Evolutionary conservation across 345 rosid genomes (phyloP).

Genomic region (Murraya paniculata): DNA sequence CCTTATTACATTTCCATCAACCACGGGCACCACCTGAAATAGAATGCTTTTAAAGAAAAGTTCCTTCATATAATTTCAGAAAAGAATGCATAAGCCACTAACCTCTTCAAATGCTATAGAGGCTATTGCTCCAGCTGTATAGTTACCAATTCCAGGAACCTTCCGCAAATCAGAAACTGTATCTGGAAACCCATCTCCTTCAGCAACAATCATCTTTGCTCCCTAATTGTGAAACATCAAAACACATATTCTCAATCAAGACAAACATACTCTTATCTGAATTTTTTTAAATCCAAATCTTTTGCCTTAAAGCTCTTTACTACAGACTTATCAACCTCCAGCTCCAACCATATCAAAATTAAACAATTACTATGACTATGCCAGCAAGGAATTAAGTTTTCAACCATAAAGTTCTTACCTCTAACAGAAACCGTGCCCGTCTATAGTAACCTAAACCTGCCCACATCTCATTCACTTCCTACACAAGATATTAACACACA

Average conservation of each 20-base stretch:
- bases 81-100: slow-evolving; percentile 20
- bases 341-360: not conserved
- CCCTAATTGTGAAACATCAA: slow-evolving; percentile 37
- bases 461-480: slow-evolving; percentile 99
- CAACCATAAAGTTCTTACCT: slow-evolving; percentile 40
- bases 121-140: slow-evolving; percentile 77
- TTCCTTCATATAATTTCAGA: not conserved
- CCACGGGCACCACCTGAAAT: slow-evolving; percentile 62
- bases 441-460: slow-evolving; percentile 95
- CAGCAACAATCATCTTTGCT: slow-evolving; percentile 57
- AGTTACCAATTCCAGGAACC: slow-evolving; percentile 72
- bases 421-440: slow-evolving; percentile 83
- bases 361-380: not conserved
- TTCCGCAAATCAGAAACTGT: slow-evolving; percentile 45
- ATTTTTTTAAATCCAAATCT: not conserved
- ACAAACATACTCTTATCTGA: not conserved
- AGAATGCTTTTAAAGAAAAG: slow-evolving; percentile 8
- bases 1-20: slow-evolving; percentile 73
- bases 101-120: slow-evolving; percentile 80
- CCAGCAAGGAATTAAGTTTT: not conserved
- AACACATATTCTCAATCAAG: not conserved
- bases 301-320: not conserved
- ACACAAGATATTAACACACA: slow-evolving; percentile 19
- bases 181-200: slow-evolving; percentile 49
- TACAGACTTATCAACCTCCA: not conserved